Base-by-base conservation (phyloP, 2,329 filamentous ascomycete species). In the Cladosporium sp. region DNA sequence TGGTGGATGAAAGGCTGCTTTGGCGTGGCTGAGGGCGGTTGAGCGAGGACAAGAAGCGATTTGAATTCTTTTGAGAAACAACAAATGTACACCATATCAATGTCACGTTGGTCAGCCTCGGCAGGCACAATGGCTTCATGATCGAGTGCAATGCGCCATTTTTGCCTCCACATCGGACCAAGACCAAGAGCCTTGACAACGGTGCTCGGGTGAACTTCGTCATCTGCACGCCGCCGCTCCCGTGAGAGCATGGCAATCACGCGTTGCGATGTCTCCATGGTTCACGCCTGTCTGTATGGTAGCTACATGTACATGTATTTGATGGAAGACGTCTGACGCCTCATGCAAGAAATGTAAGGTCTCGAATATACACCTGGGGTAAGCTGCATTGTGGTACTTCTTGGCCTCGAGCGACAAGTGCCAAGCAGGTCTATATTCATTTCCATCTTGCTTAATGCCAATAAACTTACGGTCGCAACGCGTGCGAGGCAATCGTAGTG, bases 141-240 rank as follows among this genome's bases (percentile, higher is more conserved):
- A 54, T n/a, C 12, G 43, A 17, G 51, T 38, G 28, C 22, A 36
- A 39, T 56, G 54, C 54, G 54, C 42, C 54, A 56, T 56, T 56
- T 56, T 56, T 39, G 54, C 54, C 42, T 56, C 54, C 54, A 56
- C 54, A 49, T 56, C 54, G 54, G 54, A 30, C 25, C 30, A 25
- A 15, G n/a, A 39, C 54, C 42, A 49, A 39, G n/a, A n/a, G 54
- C 54, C 54, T 56, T 55, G 34, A 45, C 36, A 36, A 52, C n/a
- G 14, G 37, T 8, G 19, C 28, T 40, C 42, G 42, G 54, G 5
- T 47, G 54, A 49, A 56, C 42, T 56, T 49, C 54, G 54, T 56
- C 54, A 56, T 56, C 17, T 34, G 17, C 37, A 19, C 42, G 22
- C 51, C 25, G 51, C 22, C 51, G 14, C 40, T 25, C 3, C 38